These are phyloP conservation scores for Trichocomaceae sp. DNA, from an alignment of 2,329 filamentous ascomycete species.

Conservation along the genomic window DNA sequence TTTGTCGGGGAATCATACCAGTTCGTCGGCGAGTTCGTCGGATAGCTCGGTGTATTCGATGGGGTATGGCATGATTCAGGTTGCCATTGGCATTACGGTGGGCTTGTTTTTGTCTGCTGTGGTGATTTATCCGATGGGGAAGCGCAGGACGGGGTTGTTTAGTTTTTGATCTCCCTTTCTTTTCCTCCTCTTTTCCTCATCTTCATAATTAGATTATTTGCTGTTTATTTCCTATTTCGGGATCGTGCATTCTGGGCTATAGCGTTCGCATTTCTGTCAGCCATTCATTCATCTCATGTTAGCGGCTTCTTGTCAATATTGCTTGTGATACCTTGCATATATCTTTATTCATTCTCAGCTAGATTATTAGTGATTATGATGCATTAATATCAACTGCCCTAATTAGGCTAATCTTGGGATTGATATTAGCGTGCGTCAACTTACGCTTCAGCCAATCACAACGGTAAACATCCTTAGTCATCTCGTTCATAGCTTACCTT, in stretches of 20 bases:
- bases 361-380: too few relatives aligned
- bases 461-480: neutral
- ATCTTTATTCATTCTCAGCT: too few relatives aligned
- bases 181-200: neutral
- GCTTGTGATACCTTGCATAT: too few relatives aligned
- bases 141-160: constrained; percentile 41
- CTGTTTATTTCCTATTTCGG: too few relatives aligned
- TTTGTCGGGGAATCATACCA: constrained; percentile 25
- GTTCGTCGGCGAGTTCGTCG: constrained; percentile 31
- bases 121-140: constrained; percentile 42
- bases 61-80: constrained; percentile 43
- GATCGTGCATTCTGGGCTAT: too few relatives aligned
- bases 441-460: neutral
- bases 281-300: too few relatives aligned
- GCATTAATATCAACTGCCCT: too few relatives aligned
- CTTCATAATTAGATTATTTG: too few relatives aligned
- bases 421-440: too few relatives aligned
- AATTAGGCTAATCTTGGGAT: too few relatives aligned
- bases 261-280: too few relatives aligned
- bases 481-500: neutral
- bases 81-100: constrained; percentile 43
- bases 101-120: constrained; percentile 42
- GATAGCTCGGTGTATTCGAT: constrained; percentile 40
- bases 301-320: too few relatives aligned
- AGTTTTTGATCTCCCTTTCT: constrained; percentile 28